Evolutionary conservation across 2,329 filamentous ascomycete species (phyloP).

Genomic region (Fusarium equiseti): DNA sequence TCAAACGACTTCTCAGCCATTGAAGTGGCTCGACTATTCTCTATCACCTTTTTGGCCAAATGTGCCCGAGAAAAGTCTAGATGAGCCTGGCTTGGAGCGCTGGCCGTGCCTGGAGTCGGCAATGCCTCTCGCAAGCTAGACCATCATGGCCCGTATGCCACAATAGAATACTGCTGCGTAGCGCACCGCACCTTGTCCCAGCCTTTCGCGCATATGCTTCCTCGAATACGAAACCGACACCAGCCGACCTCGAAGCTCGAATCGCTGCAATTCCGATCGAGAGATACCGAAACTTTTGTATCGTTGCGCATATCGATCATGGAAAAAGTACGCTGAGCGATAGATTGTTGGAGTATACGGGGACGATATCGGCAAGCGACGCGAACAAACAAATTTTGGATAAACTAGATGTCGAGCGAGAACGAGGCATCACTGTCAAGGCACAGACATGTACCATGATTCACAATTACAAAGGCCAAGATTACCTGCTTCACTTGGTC

Average conservation of each 20-base stretch:
- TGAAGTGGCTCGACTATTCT: constrained; percentile 7
- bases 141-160: constrained; percentile 33
- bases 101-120: constrained; percentile 55
- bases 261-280: constrained; percentile 83
- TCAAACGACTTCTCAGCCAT: constrained; percentile 9
- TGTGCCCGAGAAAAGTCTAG: constrained; percentile 41
- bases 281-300: constrained; percentile 94
- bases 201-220: constrained; percentile 22
- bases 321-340: constrained; percentile 97
- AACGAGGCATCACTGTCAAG: constrained; percentile 98
- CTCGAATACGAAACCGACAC: constrained; percentile 46
- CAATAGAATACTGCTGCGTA: constrained; percentile 14
- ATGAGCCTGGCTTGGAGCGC: constrained; percentile 55
- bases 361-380: constrained; percentile 85
- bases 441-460: constrained; percentile 99
- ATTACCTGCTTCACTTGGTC: constrained; percentile 94
- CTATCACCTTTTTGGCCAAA: constrained; percentile 29
- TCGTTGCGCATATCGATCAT: constrained; percentile 98
- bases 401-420: constrained; percentile 95
- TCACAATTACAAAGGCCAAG: constrained; percentile 84
- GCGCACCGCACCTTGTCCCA: not conserved
- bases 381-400: constrained; percentile 96
- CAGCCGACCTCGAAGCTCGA: constrained; percentile 57
- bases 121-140: constrained; percentile 47
- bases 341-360: constrained; percentile 90